phyloP scores from a whole-genome alignment of 169 alveolate genomes.

The Cryptosporidium sp. region DNA sequence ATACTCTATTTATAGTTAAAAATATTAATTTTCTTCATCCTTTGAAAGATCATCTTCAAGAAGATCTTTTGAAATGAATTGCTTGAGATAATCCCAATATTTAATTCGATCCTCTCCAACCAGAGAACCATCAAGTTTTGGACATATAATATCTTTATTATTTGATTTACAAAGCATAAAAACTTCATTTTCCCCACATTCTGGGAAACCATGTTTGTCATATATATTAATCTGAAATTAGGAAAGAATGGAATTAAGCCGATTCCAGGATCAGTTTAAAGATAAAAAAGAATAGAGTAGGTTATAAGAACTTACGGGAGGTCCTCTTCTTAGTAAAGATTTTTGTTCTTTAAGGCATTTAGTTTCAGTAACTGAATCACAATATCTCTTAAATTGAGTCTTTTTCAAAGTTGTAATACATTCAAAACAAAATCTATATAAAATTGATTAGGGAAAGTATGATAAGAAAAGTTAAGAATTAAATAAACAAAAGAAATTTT shows the following conservation, averaged over 20 bases:
- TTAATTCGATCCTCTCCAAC: conserved; percentile 81
- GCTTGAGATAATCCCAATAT: conserved; percentile 80
- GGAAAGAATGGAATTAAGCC: neutral
- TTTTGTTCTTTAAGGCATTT: conserved; percentile 83
- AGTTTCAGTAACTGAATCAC: conserved; percentile 81
- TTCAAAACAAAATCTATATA: conserved; percentile 72
- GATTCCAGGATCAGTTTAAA: neutral
- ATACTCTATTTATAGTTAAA: neutral
- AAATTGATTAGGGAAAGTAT: neutral
- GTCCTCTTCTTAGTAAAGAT: conserved; percentile 82
- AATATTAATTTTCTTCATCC: neutral
- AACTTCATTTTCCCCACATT: conserved; percentile 81
- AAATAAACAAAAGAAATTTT: neutral
- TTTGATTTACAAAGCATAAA: conserved; percentile 80
- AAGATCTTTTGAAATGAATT: conserved; percentile 77
- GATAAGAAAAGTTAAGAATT: neutral
- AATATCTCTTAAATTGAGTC: conserved; percentile 83
- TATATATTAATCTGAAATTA: conserved; percentile 77
- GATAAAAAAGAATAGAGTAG: neutral
- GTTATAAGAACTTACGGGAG: conserved; percentile 77
- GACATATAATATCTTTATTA: conserved; percentile 76
- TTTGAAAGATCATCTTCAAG: neutral
- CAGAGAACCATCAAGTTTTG: conserved; percentile 84
- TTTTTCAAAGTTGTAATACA: conserved; percentile 79
- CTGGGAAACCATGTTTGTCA: conserved; percentile 85